Conservation (phyloP, 2,329 filamentous ascomycete genomes). For the Exophiala alcalophila region DNA sequence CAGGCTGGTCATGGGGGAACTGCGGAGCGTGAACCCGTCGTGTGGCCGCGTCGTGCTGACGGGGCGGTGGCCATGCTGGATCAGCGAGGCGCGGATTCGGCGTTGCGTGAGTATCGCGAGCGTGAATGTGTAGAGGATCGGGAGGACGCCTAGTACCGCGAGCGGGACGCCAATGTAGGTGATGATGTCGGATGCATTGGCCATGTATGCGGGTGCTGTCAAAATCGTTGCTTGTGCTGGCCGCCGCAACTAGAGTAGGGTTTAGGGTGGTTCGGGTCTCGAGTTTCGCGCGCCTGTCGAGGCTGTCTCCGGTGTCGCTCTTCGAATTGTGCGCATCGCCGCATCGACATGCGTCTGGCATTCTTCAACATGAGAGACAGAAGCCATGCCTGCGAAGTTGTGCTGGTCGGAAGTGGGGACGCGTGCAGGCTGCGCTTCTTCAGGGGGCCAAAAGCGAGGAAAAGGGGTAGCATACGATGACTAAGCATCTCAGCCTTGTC, state of each 20-base stretch:
- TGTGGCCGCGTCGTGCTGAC: slow-evolving; percentile 20
- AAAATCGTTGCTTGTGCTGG: too few relatives aligned
- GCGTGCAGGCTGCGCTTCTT: too few relatives aligned
- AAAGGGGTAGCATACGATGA: neutral
- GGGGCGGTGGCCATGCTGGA: slow-evolving; percentile 50
- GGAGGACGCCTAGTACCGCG: slow-evolving; percentile 58
- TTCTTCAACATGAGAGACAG: too few relatives aligned
- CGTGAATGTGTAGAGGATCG: slow-evolving; percentile 64
- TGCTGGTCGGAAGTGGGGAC: too few relatives aligned
- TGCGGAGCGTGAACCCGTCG: slow-evolving; percentile 56
- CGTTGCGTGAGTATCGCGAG: slow-evolving; percentile 59
- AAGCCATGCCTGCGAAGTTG: too few relatives aligned
- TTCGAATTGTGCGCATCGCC: too few relatives aligned
- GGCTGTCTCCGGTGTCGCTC: too few relatives aligned
- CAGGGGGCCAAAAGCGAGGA: neutral
- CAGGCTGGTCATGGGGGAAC: slow-evolving; percentile 62
- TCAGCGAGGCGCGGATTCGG: slow-evolving; percentile 58
- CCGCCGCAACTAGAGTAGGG: too few relatives aligned
- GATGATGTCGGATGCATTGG: slow-evolving; percentile 50
- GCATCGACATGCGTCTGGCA: too few relatives aligned
- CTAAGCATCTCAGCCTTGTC: neutral
- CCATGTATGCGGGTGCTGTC: too few relatives aligned
- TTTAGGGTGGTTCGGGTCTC: too few relatives aligned
- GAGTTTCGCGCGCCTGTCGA: too few relatives aligned
- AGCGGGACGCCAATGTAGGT: slow-evolving; percentile 59